These are phyloP conservation scores for Alternaria incomplexa DNA, from an alignment of 2,329 filamentous ascomycete genomes.

Conservation along the genomic window DNA sequence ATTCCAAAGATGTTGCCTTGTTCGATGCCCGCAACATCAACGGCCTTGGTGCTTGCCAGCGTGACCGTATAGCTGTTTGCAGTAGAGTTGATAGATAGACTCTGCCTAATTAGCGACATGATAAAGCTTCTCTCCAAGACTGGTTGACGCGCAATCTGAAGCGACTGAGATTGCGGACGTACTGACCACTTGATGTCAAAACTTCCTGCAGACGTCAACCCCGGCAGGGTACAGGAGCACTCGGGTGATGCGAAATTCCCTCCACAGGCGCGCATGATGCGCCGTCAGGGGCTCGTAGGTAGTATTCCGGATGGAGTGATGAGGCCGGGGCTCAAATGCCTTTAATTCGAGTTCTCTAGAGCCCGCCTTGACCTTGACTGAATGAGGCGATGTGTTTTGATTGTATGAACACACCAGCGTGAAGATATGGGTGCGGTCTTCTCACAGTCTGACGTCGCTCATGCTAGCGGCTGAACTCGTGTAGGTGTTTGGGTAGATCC, in stretches of 20 bases:
- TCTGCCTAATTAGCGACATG: not conserved
- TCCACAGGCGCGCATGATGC: not conserved
- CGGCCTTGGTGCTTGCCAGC: not conserved
- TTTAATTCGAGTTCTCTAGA: not conserved
- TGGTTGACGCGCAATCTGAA: not conserved
- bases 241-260: not conserved
- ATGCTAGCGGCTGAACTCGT: not conserved
- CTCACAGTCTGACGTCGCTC: not conserved
- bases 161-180: not conserved
- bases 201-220: not conserved
- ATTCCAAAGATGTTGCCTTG: not conserved
- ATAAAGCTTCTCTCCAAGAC: not conserved
- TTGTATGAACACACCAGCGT: not conserved
- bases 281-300: not conserved
- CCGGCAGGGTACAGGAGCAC: not conserved
- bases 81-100: not conserved
- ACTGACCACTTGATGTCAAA: not conserved
- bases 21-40: not conserved
- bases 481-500: not conserved
- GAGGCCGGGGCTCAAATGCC: not conserved
- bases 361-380: not conserved
- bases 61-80: not conserved
- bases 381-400: not conserved
- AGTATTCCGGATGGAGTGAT: not conserved
- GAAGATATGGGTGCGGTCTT: not conserved